These are phyloP conservation scores for Globisporangium spinosum DNA, from an alignment of 352 stramenopile genomes.

Conservation along the genomic window DNA sequence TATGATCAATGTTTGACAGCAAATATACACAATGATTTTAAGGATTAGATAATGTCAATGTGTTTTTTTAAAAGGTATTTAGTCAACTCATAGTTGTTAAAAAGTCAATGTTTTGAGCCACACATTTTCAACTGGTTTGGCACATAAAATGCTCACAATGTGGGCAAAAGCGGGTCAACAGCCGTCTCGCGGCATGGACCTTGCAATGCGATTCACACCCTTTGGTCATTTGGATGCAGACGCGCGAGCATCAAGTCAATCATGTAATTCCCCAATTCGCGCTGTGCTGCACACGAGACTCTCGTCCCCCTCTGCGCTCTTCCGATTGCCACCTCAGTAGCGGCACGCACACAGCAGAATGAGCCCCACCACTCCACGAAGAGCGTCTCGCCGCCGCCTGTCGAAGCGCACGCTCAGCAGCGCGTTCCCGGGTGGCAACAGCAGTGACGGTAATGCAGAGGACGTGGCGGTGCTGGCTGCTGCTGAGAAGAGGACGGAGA, in stretches of 20 bases:
- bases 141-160: neutral
- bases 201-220: neutral
- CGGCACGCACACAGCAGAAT: neutral
- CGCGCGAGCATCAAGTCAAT: neutral
- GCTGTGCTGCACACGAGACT: neutral
- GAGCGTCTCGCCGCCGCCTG: neutral
- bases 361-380: neutral
- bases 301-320: neutral
- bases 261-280: neutral
- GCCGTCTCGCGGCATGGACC: too few relatives aligned
- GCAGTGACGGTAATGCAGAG: neutral
- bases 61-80: neutral
- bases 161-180: too few relatives aligned
- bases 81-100: neutral
- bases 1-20: neutral
- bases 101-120: neutral
- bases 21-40: neutral
- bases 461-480: too few relatives aligned
- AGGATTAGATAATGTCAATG: neutral
- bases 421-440: neutral
- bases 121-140: neutral
- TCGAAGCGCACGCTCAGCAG: slow-evolving; percentile 9
- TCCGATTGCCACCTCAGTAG: neutral
- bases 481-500: neutral
- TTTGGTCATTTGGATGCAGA: neutral